Evolutionary conservation across 2,329 filamentous ascomycete species (phyloP).

Genomic region (Penicillium sp.): DNA sequence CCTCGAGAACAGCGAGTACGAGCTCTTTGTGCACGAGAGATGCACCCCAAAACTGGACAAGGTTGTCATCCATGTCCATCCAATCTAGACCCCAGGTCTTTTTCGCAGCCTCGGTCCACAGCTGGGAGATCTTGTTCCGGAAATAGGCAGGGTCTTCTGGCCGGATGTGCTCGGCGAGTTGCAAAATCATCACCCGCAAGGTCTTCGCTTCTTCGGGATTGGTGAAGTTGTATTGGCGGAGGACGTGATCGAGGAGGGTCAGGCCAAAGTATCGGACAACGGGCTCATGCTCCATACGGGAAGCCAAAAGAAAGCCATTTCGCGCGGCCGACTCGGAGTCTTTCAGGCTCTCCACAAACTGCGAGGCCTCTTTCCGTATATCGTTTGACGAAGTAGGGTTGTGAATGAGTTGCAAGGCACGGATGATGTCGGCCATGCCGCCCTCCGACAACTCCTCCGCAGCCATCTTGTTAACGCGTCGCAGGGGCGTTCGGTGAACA

Average conservation of each 20-base stretch:
- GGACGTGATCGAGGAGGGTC: conserved; percentile 83
- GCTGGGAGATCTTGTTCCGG: conserved; percentile 87
- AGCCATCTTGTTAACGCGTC: conserved; percentile 29
- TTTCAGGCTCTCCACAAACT: conserved; percentile 85
- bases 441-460: conserved; percentile 38
- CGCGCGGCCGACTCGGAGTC: conserved; percentile 73
- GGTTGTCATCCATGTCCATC: conserved; percentile 86
- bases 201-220: conserved; percentile 64
- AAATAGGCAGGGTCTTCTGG: conserved; percentile 76
- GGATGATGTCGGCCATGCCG: conserved; percentile 60
- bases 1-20: conserved; percentile 84
- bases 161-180: conserved; percentile 70
- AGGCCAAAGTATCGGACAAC: conserved; percentile 92
- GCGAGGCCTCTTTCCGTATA: conserved; percentile 75
- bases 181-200: conserved; percentile 73
- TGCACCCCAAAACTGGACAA: conserved; percentile 74
- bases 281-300: conserved; percentile 70
- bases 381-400: conserved; percentile 77
- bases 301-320: conserved; percentile 80
- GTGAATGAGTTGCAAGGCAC: conserved; percentile 86
- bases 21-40: conserved; percentile 72
- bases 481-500: background rate
- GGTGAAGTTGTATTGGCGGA: conserved; percentile 79
- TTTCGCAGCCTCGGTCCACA: conserved; percentile 95
- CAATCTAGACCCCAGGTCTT: conserved; percentile 89